Percentiles rank a stretch among this genome's conserved stretches.
phyloP scores from a whole-genome alignment of 129 eudicot genomes.

The Lonicera japonica region DNA sequence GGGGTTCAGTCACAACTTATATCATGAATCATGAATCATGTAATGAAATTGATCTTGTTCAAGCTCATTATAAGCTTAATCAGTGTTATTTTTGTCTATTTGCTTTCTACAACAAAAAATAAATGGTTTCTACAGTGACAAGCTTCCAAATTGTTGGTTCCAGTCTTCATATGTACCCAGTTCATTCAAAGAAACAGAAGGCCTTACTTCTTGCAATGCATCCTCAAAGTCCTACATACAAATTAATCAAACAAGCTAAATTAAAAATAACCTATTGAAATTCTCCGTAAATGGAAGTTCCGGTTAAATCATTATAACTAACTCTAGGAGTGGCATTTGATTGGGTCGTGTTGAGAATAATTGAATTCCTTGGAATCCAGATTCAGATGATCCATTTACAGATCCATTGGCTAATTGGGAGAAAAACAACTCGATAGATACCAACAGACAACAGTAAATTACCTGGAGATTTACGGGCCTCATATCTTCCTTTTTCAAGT shows the following conservation, averaged over 20 bases:
- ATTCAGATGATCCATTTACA: too few species aligned
- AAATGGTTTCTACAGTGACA: slow-evolving; percentile 33
- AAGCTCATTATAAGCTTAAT: background rate
- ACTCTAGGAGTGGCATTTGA: too few species aligned
- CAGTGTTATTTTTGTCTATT: background rate
- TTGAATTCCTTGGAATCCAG: too few species aligned
- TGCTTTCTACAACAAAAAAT: background rate
- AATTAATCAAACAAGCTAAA: background rate
- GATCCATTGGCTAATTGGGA: too few species aligned
- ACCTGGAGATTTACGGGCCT: slow-evolving; percentile 74
- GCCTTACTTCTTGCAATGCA: slow-evolving; percentile 78
- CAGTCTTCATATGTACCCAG: slow-evolving; percentile 70
- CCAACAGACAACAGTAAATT: background rate
- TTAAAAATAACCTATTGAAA: background rate
- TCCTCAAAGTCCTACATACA: slow-evolving; percentile 52
- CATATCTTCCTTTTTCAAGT: slow-evolving; percentile 88
- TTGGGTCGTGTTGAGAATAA: too few species aligned
- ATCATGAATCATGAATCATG: background rate
- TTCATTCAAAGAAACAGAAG: slow-evolving; percentile 77
- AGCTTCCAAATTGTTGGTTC: slow-evolving; percentile 87
- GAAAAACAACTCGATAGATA: too few species aligned
- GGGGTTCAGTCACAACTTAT: too few species aligned
- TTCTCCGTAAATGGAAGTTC: too few species aligned
- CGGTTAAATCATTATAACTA: too few species aligned
- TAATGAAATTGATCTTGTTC: background rate